phyloP scores from a whole-genome alignment of 1,284 basidiomycete species.

The Puccinia coronata region DNA sequence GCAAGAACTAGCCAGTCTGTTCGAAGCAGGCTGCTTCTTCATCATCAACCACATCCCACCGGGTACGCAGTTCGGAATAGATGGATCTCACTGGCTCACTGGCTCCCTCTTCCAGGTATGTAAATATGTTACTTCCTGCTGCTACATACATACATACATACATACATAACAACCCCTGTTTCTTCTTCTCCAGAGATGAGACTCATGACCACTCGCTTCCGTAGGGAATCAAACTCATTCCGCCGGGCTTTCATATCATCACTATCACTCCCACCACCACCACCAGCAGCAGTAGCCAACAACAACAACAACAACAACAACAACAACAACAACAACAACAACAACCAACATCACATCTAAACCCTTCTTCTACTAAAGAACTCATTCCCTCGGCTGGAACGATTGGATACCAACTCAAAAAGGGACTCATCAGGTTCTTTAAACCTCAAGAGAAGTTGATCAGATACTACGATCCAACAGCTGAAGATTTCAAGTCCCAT shows the following conservation, averaged over 20 bases:
- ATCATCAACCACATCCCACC: slow-evolving; percentile 30
- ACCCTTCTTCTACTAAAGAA: too few relatives aligned
- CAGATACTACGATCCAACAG: slow-evolving; percentile 4
- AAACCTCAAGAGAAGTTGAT: slow-evolving; percentile 36
- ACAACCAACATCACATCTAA: background rate
- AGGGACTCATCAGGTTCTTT: slow-evolving; percentile 33
- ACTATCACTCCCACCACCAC: slow-evolving; percentile 11
- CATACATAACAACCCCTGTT: too few relatives aligned
- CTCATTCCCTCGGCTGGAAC: too few relatives aligned
- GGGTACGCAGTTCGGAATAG: slow-evolving; percentile 29
- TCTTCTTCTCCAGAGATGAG: background rate
- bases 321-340: too few relatives aligned
- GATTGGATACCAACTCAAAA: slow-evolving; percentile 33
- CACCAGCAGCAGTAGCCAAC: too few relatives aligned
- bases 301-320: too few relatives aligned
- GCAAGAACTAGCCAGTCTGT: slow-evolving; percentile 16
- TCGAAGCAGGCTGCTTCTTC: slow-evolving; percentile 30
- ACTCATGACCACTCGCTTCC: background rate
- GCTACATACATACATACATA: too few relatives aligned
- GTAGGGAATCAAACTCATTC: slow-evolving; percentile 45
- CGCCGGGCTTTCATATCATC: slow-evolving; percentile 47
- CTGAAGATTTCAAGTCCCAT: background rate
- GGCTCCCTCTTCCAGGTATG: slow-evolving; percentile 35
- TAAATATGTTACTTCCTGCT: too few relatives aligned
- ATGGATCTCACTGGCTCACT: slow-evolving; percentile 15